A percentile compares a stretch with the other conserved stretches of the same genome.
These are phyloP conservation scores for Penstemon barbatus DNA, from an alignment of 257 asterid genomes.

Conservation along the genomic window DNA sequence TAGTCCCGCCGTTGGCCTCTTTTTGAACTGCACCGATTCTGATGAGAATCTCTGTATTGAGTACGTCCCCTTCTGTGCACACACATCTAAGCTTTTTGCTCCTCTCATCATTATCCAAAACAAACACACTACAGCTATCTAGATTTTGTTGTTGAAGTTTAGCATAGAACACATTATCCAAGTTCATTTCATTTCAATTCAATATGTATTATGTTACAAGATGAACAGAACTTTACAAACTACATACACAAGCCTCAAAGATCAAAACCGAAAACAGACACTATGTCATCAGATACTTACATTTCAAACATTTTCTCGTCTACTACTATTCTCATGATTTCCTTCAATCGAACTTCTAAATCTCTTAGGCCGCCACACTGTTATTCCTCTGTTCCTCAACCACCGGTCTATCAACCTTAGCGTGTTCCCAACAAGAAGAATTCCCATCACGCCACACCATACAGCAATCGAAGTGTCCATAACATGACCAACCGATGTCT, in stretches of 20 bases:
- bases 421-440: conserved; percentile 34
- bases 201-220: too few species aligned
- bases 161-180: too few species aligned
- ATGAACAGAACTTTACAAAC: too few species aligned
- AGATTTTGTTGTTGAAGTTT: too few species aligned
- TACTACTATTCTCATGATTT: neutral
- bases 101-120: too few species aligned
- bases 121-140: too few species aligned
- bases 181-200: too few species aligned
- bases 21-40: conserved; percentile 17
- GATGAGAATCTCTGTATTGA: neutral
- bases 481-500: conserved; percentile 16
- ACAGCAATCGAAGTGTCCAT: conserved; percentile 14
- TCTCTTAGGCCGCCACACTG: neutral
- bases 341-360: neutral
- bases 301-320: too few species aligned
- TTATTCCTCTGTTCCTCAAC: conserved; percentile 15
- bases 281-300: too few species aligned
- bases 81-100: too few species aligned
- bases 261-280: too few species aligned
- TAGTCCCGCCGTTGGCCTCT: conserved; percentile 31
- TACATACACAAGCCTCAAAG: too few species aligned
- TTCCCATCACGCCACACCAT: conserved; percentile 37
- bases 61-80: conserved; percentile 23
- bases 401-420: conserved; percentile 24